Conservation (phyloP, 2,329 filamentous ascomycete species). For the Colletotrichum echinochloae region DNA sequence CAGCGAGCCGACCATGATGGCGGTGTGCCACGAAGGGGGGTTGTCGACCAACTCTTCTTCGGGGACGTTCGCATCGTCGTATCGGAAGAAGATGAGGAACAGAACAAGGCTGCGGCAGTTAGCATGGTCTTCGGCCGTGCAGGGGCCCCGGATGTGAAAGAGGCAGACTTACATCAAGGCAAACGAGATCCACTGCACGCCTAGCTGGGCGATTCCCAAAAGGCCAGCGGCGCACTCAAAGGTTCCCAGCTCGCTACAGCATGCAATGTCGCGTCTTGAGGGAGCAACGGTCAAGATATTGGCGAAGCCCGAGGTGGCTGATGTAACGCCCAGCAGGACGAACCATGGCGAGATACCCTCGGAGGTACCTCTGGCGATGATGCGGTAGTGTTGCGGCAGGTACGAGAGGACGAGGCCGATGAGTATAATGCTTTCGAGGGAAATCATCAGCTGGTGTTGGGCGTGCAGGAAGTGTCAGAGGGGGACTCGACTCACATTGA, state of each 20-base stretch:
- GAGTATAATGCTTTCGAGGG: conserved; percentile 74
- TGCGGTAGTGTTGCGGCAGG: conserved; percentile 92
- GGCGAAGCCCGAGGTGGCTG: conserved; percentile 87
- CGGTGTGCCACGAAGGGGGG: conserved; percentile 80
- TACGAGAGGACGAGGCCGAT: conserved; percentile 93
- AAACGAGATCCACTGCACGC: conserved; percentile 92
- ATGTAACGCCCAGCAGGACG: conserved; percentile 91
- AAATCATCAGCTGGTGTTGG: conserved; percentile 41
- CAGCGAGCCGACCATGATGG: conserved; percentile 77
- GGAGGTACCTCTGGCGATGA: conserved; percentile 85
- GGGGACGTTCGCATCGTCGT: conserved; percentile 63
- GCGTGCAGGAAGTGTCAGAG: too few species aligned
- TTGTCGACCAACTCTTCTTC: conserved; percentile 63
- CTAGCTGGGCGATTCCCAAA: conserved; percentile 90
- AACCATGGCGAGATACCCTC: conserved; percentile 97
- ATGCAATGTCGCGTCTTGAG: conserved; percentile 84
- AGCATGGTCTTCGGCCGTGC: not conserved
- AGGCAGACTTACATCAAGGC: conserved; percentile 81
- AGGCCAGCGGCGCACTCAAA: conserved; percentile 88
- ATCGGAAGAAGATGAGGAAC: conserved; percentile 95
- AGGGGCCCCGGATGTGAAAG: not conserved
- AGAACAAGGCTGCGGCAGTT: conserved; percentile 76
- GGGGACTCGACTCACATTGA: conserved; percentile 60
- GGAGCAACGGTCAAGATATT: conserved; percentile 92
- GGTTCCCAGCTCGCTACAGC: conserved; percentile 83